phyloP scores from a whole-genome alignment of 805 yeast genomes.

The Candida insectorum region DNA sequence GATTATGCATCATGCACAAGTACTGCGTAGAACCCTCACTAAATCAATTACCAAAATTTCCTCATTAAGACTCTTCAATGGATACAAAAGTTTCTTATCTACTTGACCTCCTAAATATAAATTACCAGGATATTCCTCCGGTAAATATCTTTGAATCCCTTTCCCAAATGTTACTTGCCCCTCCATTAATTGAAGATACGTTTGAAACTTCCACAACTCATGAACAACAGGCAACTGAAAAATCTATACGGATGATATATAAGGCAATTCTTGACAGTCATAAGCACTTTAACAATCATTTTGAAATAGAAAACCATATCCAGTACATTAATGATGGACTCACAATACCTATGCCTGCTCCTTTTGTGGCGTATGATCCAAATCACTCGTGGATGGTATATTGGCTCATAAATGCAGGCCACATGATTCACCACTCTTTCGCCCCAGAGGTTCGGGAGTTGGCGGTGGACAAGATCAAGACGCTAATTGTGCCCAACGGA shows the following conservation, averaged over 20 bases:
- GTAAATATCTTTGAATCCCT: too few relatives aligned
- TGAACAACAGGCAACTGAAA: conserved; percentile 33
- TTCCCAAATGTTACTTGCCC: conserved; percentile 11
- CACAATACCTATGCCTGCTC: conserved; percentile 44
- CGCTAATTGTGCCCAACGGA: conserved; percentile 25
- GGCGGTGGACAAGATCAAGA: conserved; percentile 18
- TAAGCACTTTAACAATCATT: conserved; percentile 10
- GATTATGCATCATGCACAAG: too few relatives aligned
- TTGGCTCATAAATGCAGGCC: conserved; percentile 64
- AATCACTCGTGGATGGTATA: conserved; percentile 90
- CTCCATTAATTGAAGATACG: conserved; percentile 18
- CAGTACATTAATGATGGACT: conserved; percentile 38
- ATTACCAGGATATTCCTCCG: too few relatives aligned
- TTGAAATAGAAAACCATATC: conserved; percentile 35
- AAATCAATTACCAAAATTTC: too few relatives aligned
- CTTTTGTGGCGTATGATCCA: conserved; percentile 66
- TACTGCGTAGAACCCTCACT: too few relatives aligned
- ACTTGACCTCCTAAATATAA: too few relatives aligned
- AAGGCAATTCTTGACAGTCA: conserved; percentile 14
- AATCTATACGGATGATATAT: conserved; percentile 26
- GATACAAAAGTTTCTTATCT: conserved; percentile 18
- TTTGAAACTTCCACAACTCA: conserved; percentile 34
- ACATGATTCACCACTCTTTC: conserved; percentile 13
- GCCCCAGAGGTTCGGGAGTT: conserved; percentile 1
- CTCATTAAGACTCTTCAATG: too few relatives aligned